Percentiles rank a stretch among this genome's conserved stretches.
Evolutionary conservation across 1,284 basidiomycete genomes (phyloP).

Genomic region (Ganoderma sinense): DNA sequence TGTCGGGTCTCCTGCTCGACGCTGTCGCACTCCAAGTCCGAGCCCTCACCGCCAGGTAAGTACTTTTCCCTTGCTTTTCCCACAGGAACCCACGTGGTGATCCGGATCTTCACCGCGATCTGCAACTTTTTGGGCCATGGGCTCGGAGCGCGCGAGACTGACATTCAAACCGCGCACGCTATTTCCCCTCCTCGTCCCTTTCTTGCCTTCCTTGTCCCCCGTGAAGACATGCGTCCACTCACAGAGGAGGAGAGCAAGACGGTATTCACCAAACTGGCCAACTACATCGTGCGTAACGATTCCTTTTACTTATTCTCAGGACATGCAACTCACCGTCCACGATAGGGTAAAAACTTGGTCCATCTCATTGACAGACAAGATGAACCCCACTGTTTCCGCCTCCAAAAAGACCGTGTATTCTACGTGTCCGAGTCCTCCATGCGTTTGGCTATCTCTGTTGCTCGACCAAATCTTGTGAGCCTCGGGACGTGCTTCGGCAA

Average conservation of each 20-base stretch:
- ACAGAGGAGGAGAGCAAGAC: slow-evolving; percentile 89
- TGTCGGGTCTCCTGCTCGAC: neutral
- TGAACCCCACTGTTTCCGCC: slow-evolving; percentile 89
- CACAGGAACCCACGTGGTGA: too few relatives aligned
- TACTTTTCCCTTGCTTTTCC: too few relatives aligned
- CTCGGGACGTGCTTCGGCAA: slow-evolving; percentile 98
- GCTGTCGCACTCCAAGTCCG: neutral
- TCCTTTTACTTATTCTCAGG: neutral
- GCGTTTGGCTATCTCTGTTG: slow-evolving; percentile 91
- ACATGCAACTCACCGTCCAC: neutral
- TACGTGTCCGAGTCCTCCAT: slow-evolving; percentile 95
- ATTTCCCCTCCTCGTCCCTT: neutral
- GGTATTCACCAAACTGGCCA: slow-evolving; percentile 90
- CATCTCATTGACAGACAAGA: slow-evolving; percentile 88
- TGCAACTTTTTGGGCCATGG: too few relatives aligned
- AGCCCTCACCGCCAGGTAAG: too few relatives aligned
- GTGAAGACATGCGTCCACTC: slow-evolving; percentile 74
- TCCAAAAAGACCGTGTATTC: slow-evolving; percentile 92
- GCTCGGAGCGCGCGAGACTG: too few relatives aligned
- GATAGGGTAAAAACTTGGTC: slow-evolving; percentile 88
- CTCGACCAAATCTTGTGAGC: slow-evolving; percentile 91
- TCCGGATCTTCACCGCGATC: too few relatives aligned
- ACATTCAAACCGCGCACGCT: too few relatives aligned
- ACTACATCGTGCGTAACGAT: slow-evolving; percentile 80
- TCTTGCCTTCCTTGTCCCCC: neutral